These are phyloP conservation scores for Backusella morwellensis DNA, from an alignment of 192 early-diverging fungal genomes.

Conservation along the genomic window DNA sequence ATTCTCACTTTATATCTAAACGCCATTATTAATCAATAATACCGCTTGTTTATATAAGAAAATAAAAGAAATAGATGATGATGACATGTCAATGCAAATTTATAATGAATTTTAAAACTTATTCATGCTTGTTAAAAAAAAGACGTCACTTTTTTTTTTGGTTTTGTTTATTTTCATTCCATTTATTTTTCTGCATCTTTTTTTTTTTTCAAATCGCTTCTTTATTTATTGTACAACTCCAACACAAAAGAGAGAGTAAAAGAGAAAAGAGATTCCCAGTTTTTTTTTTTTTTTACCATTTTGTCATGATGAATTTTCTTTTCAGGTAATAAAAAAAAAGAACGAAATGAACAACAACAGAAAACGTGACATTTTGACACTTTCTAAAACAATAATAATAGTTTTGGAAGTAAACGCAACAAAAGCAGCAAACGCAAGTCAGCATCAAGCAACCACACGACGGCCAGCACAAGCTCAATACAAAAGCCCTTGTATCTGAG, in stretches of 20 bases:
- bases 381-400: not conserved
- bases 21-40: no score
- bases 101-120: not conserved
- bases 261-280: not conserved
- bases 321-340: not conserved
- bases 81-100: no score
- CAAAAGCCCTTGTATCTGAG: slow-evolving; percentile 53
- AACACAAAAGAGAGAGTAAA: not conserved
- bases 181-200: not conserved
- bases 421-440: not conserved
- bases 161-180: not conserved
- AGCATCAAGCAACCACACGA: not conserved
- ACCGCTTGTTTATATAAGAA: no score
- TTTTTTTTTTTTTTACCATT: not conserved
- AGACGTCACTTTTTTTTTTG: not conserved
- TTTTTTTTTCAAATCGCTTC: not conserved
- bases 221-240: not conserved
- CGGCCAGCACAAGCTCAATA: not conserved
- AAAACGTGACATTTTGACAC: not conserved
- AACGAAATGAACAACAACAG: not conserved
- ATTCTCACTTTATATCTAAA: no score
- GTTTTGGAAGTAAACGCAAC: slow-evolving; percentile 1
- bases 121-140: not conserved
- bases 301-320: slow-evolving; percentile 5
- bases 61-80: no score